These are phyloP conservation scores for Colletotrichum brevisporum DNA, from an alignment of 2,329 filamentous ascomycete genomes.

Conservation along the genomic window DNA sequence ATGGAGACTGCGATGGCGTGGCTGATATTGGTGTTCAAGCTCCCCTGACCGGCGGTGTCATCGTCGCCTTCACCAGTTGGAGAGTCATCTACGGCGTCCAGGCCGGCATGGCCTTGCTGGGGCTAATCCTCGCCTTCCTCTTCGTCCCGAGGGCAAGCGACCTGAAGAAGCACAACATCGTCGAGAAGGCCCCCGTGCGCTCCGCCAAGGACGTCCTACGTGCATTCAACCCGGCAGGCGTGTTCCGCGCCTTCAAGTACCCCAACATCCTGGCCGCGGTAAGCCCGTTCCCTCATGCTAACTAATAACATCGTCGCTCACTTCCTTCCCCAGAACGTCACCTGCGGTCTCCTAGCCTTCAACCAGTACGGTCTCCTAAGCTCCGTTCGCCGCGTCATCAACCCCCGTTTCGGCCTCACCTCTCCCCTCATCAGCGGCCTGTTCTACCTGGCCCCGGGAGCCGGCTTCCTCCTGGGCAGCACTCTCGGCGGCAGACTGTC, in stretches of 20 bases:
- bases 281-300: too few species aligned
- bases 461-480: slow-evolving; percentile 76
- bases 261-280: slow-evolving; percentile 74
- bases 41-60: slow-evolving; percentile 67
- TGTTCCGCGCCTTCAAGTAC: slow-evolving; percentile 75
- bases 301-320: neutral
- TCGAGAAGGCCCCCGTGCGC: slow-evolving; percentile 56
- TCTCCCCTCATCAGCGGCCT: slow-evolving; percentile 76
- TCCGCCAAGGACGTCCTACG: neutral
- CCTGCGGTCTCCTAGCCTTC: slow-evolving; percentile 67
- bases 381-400: slow-evolving; percentile 78
- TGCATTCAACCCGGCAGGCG: slow-evolving; percentile 77
- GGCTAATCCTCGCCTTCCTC: slow-evolving; percentile 68
- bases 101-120: slow-evolving; percentile 70
- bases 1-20: too few species aligned
- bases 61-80: slow-evolving; percentile 79
- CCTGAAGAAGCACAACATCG: slow-evolving; percentile 64
- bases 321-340: slow-evolving; percentile 14
- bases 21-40: too few species aligned
- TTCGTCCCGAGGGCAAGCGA: slow-evolving; percentile 79
- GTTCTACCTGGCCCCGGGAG: slow-evolving; percentile 79
- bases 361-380: slow-evolving; percentile 80
- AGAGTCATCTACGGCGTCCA: slow-evolving; percentile 80
- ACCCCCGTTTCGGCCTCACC: slow-evolving; percentile 76
- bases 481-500: slow-evolving; percentile 79